These are phyloP conservation scores for Solanum sejunctum DNA, from an alignment of 257 asterid genomes.

Conservation along the genomic window DNA sequence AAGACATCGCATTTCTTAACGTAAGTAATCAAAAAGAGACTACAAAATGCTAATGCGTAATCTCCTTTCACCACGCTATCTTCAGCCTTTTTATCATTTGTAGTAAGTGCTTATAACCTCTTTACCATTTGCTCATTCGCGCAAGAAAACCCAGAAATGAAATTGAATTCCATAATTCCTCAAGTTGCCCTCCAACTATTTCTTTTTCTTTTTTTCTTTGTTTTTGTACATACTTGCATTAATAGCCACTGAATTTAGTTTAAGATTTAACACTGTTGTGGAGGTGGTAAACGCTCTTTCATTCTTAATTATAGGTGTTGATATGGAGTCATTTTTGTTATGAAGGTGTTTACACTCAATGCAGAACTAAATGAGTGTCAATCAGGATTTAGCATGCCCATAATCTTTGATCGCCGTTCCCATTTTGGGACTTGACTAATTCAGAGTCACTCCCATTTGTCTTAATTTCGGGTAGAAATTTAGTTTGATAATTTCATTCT, in stretches of 20 bases:
- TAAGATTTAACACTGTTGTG: neutral
- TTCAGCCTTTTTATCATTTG: neutral
- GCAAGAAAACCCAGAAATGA: neutral
- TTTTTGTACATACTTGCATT: neutral
- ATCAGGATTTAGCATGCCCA: neutral
- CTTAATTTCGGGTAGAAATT: neutral
- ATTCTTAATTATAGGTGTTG: neutral
- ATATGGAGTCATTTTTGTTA: too few species aligned
- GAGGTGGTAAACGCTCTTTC: neutral
- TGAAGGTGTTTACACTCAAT: neutral
- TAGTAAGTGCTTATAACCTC: neutral
- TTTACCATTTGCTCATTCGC: neutral
- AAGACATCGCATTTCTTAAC: neutral
- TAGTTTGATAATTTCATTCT: too few species aligned
- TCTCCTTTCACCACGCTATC: neutral
- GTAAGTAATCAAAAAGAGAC: neutral
- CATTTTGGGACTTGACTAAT: neutral
- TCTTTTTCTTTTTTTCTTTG: neutral
- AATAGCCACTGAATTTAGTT: neutral
- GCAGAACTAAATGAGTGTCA: neutral
- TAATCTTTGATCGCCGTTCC: neutral
- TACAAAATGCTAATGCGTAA: neutral
- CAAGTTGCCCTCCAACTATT: neutral
- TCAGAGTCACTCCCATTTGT: neutral
- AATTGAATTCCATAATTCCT: neutral